Base-by-base conservation (phyloP, 2,329 filamentous ascomycete species). In the Colletotrichum ledebouriae region DNA sequence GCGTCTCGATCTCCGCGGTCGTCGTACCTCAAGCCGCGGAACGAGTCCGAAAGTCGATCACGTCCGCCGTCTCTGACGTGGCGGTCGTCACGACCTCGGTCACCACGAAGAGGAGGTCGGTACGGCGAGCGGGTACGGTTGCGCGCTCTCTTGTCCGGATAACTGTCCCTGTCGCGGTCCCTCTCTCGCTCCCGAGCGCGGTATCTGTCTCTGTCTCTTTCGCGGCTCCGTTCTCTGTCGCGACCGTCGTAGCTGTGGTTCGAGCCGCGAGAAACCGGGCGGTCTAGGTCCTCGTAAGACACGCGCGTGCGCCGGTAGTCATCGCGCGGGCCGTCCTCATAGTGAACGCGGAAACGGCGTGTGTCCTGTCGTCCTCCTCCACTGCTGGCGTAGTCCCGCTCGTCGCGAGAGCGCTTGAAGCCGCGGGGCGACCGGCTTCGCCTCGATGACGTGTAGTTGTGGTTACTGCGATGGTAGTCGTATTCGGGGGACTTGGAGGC, bases 341-440 rank as follows among this genome's bases (percentile, higher is more conserved):
- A 89, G 73, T 87, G 86, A 39, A 86, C 81, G 73, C 87, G 89
- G 76, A 87, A 88, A 71, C 85, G 85, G 75, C 90, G 84, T 46
- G 86, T 79, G 73, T 92, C 89, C 62, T 84, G 75, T 60, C 82
- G 80, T 52, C 77, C 75, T 37, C 74, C 70, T 63, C 76, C 76
- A 50, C 70, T 80, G 56, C 25, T 41, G 33, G 9, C 77, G 69
- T 83, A 79, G 72, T 90, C 85, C 71, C 88, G 86, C 67, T 91
- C 89, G 74, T 91, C 88, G 74, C 86, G 86, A 58, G 84, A 78
- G 72, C 92, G 87, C 80, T 94, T 94, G 74, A 86, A 87, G 67
- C 88, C 90, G 73, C 85, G 86, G 67, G 90, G 82, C 42, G 67
- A 69, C 12, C 67, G 63, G 76, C 83, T 86, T 73, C 82, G 83